Percentiles rank a stretch among this genome's conserved stretches.
Conservation (phyloP, 1,139 yeast species). For the Protomyces inundatus region DNA sequence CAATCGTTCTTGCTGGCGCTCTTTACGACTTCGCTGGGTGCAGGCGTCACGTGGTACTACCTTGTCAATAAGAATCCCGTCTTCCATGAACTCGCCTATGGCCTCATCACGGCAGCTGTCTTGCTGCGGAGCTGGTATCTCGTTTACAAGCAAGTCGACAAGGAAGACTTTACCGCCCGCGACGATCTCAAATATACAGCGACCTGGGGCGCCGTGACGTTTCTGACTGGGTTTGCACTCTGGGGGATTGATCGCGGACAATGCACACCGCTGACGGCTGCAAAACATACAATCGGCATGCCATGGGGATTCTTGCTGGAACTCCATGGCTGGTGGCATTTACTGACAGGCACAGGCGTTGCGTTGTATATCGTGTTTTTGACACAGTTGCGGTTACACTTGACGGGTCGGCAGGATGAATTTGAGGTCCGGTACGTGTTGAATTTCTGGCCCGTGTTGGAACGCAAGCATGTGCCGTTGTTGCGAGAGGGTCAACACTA, state of each 20-base stretch:
- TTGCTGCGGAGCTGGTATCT: constrained; percentile 53
- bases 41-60: constrained; percentile 62
- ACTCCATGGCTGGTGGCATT: constrained; percentile 30
- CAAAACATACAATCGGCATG: constrained; percentile 69
- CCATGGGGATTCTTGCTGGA: constrained; percentile 86
- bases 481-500: background rate
- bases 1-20: constrained; percentile 40
- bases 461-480: constrained; percentile 8
- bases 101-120: constrained; percentile 55
- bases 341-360: constrained; percentile 44
- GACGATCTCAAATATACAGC: constrained; percentile 51
- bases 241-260: constrained; percentile 85
- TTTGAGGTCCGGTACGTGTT: constrained; percentile 37
- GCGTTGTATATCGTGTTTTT: constrained; percentile 57
- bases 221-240: constrained; percentile 65
- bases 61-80: constrained; percentile 71
- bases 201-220: constrained; percentile 57
- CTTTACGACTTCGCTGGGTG: constrained; percentile 46
- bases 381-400: constrained; percentile 62
- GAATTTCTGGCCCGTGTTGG: constrained; percentile 10
- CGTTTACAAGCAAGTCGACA: constrained; percentile 47
- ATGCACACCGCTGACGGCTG: constrained; percentile 57
- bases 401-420: constrained; percentile 50
- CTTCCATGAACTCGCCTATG: constrained; percentile 79
- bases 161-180: constrained; percentile 45